Conservation (phyloP, 305 asterid species). For the Fraxinus baroniana region DNA sequence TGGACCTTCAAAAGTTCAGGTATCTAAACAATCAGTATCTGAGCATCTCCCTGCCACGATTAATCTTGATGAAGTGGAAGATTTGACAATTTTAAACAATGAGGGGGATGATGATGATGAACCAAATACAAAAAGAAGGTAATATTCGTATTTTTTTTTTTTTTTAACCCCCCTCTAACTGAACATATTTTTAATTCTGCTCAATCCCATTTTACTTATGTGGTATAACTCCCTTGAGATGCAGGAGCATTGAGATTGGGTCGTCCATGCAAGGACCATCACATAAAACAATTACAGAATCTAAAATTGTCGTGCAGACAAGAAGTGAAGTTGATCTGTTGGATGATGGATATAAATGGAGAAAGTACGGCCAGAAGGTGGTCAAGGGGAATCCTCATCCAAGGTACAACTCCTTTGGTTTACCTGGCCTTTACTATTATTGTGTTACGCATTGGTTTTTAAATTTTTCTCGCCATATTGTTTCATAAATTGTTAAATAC, state of each 20-base stretch:
- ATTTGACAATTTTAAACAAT: conserved; percentile 38
- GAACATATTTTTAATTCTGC: not conserved
- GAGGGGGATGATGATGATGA: conserved; percentile 52
- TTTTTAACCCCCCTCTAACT: not conserved
- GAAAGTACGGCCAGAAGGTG: conserved; percentile 93
- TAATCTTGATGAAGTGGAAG: conserved; percentile 39
- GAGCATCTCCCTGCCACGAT: conserved; percentile 26
- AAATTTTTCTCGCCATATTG: not conserved
- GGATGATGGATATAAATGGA: conserved; percentile 91
- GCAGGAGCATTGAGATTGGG: conserved; percentile 50
- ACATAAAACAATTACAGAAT: conserved; percentile 64
- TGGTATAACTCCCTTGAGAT: conserved; percentile 7
- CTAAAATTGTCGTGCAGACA: conserved; percentile 87
- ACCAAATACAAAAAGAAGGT: conserved; percentile 76
- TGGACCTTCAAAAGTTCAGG: conserved; percentile 25
- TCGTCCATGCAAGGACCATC: conserved; percentile 41
- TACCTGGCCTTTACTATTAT: not conserved
- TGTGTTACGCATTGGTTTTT: not conserved
- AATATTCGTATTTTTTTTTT: conserved; percentile 11
- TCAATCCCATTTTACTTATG: not conserved
- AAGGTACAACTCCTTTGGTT: conserved; percentile 45
- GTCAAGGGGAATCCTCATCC: conserved; percentile 93
- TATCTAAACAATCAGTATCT: conserved; percentile 26
- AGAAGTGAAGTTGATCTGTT: conserved; percentile 91
- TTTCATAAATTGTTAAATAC: not conserved